Base-by-base conservation (phyloP, 2,329 filamentous ascomycete species). In the Neoarthrinium moseri region DNA sequence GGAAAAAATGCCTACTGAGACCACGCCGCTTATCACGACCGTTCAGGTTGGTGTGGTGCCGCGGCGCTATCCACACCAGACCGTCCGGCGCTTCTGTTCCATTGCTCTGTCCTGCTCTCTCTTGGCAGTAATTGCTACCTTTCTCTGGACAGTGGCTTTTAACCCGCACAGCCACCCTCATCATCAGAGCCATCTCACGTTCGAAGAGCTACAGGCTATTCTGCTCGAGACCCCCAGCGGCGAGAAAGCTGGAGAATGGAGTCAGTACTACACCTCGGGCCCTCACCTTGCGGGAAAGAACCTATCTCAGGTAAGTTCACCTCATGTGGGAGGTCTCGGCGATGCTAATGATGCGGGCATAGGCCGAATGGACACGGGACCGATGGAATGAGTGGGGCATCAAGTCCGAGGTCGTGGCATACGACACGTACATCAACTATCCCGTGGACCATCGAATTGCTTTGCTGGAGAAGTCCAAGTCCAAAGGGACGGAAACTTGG, bases 341-440 rank as follows among this genome's bases (percentile, higher is more conserved):
- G 30, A 7, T 7, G 5, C 17, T 12, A 22, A 11, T 17, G 4
- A 30, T 15, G 6, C 17, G 18, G 37, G 15, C 20, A 17, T 55
- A 80, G 77, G 87, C 85, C 3, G 66, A 83, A 35, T 92, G 87
- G 87, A 94, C 89, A 1, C 76, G 79, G 54, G 78, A 89, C 47
- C 81, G 76, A 55, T 89, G 89, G 86, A 72, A 83, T 55, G 78
- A 85, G 56, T 87, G 86, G 70, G 87, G 87, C 7, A 68, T 91
- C 48, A 59, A 81, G 47, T 74, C 81, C 2, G 68, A 73, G 12
- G 83, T 92, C 46, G 78, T 81, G 5, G 68, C 85, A 3, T 94
- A 92, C 59, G 86, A 91, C 49, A 78, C 84, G 27, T 91, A 89
- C 55, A 72, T 91, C 59, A 92, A 91, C 64, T 90, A 89, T 53